Conservation (phyloP, 176 grass and related monocot species). For the Hordeum marinum region DNA sequence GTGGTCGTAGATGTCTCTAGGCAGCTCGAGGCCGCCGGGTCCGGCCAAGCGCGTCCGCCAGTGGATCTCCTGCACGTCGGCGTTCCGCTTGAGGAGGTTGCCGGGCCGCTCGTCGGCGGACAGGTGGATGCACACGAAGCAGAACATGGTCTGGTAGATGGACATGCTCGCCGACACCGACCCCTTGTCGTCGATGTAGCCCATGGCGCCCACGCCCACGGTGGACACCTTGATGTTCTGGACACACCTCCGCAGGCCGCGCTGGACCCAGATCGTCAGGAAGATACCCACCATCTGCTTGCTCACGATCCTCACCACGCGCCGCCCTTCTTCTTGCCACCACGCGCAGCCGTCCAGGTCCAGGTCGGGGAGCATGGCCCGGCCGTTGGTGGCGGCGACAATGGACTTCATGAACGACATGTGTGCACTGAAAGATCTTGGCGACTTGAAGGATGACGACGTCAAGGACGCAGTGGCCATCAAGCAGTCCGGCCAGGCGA, state of each 20-base stretch:
- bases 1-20: slow-evolving; percentile 68
- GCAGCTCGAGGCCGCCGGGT: slow-evolving; percentile 13
- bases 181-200: slow-evolving; percentile 93
- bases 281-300: slow-evolving; percentile 92
- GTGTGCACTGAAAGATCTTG: slow-evolving; percentile 30
- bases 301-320: slow-evolving; percentile 69
- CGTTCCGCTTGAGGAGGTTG: slow-evolving; percentile 60
- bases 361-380: slow-evolving; percentile 31
- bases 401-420: slow-evolving; percentile 36
- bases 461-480: slow-evolving; percentile 9
- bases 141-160: slow-evolving; percentile 88
- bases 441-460: slow-evolving; percentile 37
- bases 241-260: slow-evolving; percentile 58
- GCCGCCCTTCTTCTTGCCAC: slow-evolving; percentile 26
- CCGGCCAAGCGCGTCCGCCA: slow-evolving; percentile 18
- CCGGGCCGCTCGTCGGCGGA: slow-evolving; percentile 60
- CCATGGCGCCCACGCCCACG: slow-evolving; percentile 92
- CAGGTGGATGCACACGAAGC: slow-evolving; percentile 82
- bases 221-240: slow-evolving; percentile 87
- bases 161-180: slow-evolving; percentile 92
- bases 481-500: slow-evolving; percentile 81
- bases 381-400: slow-evolving; percentile 3
- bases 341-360: neutral
- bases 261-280: slow-evolving; percentile 68
- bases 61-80: slow-evolving; percentile 88